Evolutionary conservation across 2,329 filamentous ascomycete genomes (phyloP), one percentile per base, ranked within the genome.

Genomic region (Penicillium sp.): DNA sequence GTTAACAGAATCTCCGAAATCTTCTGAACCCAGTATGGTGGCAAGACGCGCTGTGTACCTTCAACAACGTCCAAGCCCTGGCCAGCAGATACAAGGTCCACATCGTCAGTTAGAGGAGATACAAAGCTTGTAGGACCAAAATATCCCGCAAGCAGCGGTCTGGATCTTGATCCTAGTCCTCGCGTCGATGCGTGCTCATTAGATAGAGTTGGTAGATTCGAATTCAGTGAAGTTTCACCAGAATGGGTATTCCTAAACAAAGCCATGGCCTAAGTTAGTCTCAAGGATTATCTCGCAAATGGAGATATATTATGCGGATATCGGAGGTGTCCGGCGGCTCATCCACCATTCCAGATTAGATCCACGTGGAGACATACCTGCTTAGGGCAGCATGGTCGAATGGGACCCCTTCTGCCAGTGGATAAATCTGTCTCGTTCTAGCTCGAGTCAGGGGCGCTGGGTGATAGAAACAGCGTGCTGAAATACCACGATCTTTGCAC

Each of bases 71-170:
- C 62, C 5, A 60, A 48, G 25, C 60, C 56, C n/a, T 48, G 59
- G 10, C 58, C 55, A 26, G 62, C 60, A 16, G 65, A 64, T n/a
- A 64, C 60, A 14, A 67, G 49, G 22, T 68, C 70, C 14, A 64
- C 62, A 52, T 65, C 66, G 3, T 70, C 67, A 8, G 62, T 64
- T 45, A 76, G 63, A 2, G 67, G 63, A 5, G 72, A 68, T 1
- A 75, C 67, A 58, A 74, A 75, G 55, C 73, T 76, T 2, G 70
- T 76, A 3, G 74, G 73, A 10, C 74, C 74, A n/a, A 76, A 65
- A 35, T 76, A 75, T 7, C 73, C 69, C 11, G 70, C 62, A 8
- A 68, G 57, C 2, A 71, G 55, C 19, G 70, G 60, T 11, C 65
- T 56, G 3, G 42, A 60, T 59, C 26, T 46, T 37, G 40, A n/a